These are phyloP conservation scores for Dendrocalamus latiflorus DNA, from an alignment of 202 grass and related monocot genomes.

Conservation along the genomic window DNA sequence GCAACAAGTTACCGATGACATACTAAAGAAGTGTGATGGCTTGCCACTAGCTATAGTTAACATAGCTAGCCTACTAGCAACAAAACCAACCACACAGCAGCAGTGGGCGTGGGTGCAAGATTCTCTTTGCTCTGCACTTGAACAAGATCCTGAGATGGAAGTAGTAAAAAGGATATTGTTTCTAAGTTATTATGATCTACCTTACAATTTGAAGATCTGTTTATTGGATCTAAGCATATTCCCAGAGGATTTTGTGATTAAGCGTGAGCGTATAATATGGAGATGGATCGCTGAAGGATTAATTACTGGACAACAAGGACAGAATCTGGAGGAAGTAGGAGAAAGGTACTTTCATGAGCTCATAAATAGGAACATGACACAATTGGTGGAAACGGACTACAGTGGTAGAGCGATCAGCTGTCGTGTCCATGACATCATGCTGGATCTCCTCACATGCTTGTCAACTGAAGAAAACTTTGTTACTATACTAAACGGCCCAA, in stretches of 20 bases:
- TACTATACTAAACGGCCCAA: conserved; percentile 9
- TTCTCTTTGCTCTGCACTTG: too few species aligned
- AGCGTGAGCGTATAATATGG: not conserved
- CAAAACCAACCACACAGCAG: too few species aligned
- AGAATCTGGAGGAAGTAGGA: not conserved
- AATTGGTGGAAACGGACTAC: not conserved
- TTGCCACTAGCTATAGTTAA: too few species aligned
- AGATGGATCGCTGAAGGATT: conserved; percentile 47
- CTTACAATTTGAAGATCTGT: too few species aligned
- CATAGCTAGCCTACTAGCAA: too few species aligned
- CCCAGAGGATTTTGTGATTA: conserved; percentile 24
- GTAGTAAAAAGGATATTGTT: too few species aligned
- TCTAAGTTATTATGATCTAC: too few species aligned
- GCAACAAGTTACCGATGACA: too few species aligned
- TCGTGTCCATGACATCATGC: conserved; percentile 38
- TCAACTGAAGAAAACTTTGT: conserved; percentile 37
- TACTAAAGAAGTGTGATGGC: too few species aligned
- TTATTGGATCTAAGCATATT: conserved; percentile 20
- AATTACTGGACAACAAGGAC: not conserved
- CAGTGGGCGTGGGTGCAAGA: too few species aligned
- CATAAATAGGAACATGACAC: conserved; percentile 35
- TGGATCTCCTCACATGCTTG: conserved; percentile 34
- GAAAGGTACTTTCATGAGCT: conserved; percentile 33
- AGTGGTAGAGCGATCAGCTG: conserved; percentile 32
- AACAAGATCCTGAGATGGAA: too few species aligned